Evolutionary conservation across 208 protist genomes (phyloP).

Genomic region (Crithidia sp.): DNA sequence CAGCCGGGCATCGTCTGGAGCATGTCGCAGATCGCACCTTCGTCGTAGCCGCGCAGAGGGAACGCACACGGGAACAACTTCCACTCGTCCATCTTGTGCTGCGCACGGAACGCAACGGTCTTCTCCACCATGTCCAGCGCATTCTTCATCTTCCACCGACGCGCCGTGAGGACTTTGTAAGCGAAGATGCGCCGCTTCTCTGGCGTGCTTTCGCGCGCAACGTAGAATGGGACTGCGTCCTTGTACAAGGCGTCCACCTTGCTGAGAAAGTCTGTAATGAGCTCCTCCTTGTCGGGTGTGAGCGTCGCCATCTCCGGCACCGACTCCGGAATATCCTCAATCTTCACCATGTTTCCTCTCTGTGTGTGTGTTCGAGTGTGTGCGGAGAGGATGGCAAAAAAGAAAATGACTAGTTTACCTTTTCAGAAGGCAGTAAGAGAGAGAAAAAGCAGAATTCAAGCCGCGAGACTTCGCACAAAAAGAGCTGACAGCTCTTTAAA

Average conservation of each 20-base stretch:
- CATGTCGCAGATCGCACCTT: constrained; percentile 36
- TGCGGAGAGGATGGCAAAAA: not conserved
- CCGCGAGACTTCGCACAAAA: not conserved
- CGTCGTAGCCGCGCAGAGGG: constrained; percentile 52
- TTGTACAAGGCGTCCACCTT: constrained; percentile 31
- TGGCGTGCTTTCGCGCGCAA: constrained; percentile 37
- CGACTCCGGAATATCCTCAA: constrained; percentile 39
- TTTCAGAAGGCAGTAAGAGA: not conserved
- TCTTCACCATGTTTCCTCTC: constrained; percentile 39
- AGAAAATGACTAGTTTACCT: constrained; percentile 12
- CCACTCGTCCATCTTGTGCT: constrained; percentile 51
- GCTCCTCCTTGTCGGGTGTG: constrained; percentile 30
- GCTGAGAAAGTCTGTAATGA: constrained; percentile 40
- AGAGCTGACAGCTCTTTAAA: not conserved
- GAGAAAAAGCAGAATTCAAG: constrained; percentile 12
- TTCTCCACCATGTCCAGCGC: constrained; percentile 59
- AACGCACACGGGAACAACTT: constrained; percentile 70
- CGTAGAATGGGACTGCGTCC: constrained; percentile 36
- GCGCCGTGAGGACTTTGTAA: constrained; percentile 72
- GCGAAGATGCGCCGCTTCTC: constrained; percentile 47
- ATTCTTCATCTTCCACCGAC: constrained; percentile 58
- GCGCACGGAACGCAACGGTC: constrained; percentile 52
- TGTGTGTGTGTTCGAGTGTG: not conserved
- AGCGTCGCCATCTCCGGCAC: constrained; percentile 64
- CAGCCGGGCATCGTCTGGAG: constrained; percentile 35